These are phyloP conservation scores for Shiraia sp. DNA, from an alignment of 2,329 filamentous ascomycete species.

Conservation along the genomic window DNA sequence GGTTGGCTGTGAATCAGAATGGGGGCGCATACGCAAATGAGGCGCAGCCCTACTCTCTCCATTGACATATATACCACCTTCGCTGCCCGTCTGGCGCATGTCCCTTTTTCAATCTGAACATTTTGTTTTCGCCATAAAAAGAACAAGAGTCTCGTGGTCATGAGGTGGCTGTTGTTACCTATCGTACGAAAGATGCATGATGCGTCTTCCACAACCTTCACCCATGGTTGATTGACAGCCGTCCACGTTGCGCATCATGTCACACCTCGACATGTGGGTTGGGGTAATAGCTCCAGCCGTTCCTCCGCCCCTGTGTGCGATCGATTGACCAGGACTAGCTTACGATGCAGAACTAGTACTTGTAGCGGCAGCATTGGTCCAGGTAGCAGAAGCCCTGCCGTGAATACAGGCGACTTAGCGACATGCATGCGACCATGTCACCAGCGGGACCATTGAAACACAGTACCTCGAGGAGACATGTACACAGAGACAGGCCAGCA, in stretches of 20 bases:
- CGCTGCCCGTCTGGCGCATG: neutral
- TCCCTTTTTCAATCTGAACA: neutral
- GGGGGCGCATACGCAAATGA: conserved; percentile 38
- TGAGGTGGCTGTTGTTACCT: conserved; percentile 21
- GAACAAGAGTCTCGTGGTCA: neutral
- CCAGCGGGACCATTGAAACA: conserved; percentile 1
- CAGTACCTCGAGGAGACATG: conserved; percentile 1
- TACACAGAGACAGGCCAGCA: too few species aligned
- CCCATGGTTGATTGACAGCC: conserved; percentile 15
- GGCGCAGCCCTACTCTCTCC: conserved; percentile 31
- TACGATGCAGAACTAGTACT: conserved; percentile 26
- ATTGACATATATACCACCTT: too few species aligned
- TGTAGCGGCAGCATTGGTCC: conserved; percentile 16
- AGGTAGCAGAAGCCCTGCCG: conserved; percentile 25
- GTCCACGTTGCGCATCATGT: conserved; percentile 11
- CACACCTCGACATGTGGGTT: conserved; percentile 4
- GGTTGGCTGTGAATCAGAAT: conserved; percentile 20
- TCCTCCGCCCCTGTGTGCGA: conserved; percentile 3
- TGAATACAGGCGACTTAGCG: conserved; percentile 15
- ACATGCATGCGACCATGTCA: conserved; percentile 20
- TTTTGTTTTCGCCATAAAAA: too few species aligned
- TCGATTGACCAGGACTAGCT: conserved; percentile 17
- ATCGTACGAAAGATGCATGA: conserved; percentile 17
- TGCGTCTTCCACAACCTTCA: conserved; percentile 17
- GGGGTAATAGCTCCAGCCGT: conserved; percentile 8